Percentiles rank a stretch among this genome's conserved stretches.
These are phyloP conservation scores for Plantago rigida DNA, from an alignment of 305 asterid genomes.

Conservation along the genomic window DNA sequence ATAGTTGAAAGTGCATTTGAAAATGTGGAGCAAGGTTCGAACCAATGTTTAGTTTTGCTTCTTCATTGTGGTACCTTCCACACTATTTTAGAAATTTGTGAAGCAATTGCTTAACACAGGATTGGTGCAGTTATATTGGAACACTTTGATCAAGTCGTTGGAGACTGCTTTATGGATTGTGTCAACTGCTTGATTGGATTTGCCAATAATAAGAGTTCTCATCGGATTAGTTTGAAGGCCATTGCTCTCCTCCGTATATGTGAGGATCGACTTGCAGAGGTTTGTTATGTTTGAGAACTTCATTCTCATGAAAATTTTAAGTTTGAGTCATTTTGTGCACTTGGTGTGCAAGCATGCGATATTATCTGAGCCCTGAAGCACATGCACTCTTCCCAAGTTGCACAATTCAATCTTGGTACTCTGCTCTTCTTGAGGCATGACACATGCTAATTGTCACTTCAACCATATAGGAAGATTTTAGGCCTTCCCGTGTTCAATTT, in stretches of 20 bases:
- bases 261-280: slow-evolving; percentile 99
- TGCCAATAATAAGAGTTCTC: slow-evolving; percentile 92
- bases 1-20: slow-evolving; percentile 98
- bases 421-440: too few species aligned
- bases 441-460: too few species aligned
- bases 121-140: slow-evolving; percentile 83
- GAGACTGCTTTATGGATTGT: slow-evolving; percentile 99
- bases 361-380: neutral
- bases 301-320: neutral
- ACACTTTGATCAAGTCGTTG: slow-evolving; percentile 99
- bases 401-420: neutral
- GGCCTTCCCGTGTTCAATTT: too few species aligned
- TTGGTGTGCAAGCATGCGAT: slow-evolving; percentile 8
- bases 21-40: slow-evolving; percentile 93
- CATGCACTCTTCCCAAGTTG: neutral
- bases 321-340: slow-evolving; percentile 15
- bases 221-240: slow-evolving; percentile 95
- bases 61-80: slow-evolving; percentile 12
- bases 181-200: slow-evolving; percentile 97
- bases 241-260: slow-evolving; percentile 99
- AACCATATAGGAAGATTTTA: too few species aligned
- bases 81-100: slow-evolving; percentile 21
- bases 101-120: slow-evolving; percentile 31
- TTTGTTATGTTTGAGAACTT: slow-evolving; percentile 26
- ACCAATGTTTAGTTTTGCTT: slow-evolving; percentile 21